Evolutionary conservation across 257 asterid genomes (phyloP).

Genomic region (Solanum medicagineum): DNA sequence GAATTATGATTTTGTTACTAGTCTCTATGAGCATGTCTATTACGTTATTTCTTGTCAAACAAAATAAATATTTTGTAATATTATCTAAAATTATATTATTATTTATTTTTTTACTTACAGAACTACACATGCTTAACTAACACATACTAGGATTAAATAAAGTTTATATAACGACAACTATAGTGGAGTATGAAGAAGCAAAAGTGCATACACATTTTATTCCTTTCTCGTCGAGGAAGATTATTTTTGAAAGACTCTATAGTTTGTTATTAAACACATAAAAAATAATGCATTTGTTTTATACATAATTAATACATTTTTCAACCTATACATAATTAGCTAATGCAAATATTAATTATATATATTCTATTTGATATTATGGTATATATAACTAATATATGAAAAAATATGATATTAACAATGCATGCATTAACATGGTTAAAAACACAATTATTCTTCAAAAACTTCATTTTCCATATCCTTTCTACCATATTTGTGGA

Average conservation of each 20-base stretch:
- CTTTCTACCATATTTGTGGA: background rate
- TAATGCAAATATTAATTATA: no score
- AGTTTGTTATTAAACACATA: no score
- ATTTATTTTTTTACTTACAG: background rate
- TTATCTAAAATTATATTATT: no score
- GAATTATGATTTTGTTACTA: background rate
- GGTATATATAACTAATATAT: no score
- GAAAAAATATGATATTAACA: no score
- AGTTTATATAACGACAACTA: background rate
- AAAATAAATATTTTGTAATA: no score
- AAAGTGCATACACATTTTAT: background rate
- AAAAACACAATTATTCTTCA: background rate
- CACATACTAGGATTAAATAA: background rate
- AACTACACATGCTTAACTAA: background rate
- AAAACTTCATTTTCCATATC: background rate
- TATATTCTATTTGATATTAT: no score
- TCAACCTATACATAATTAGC: no score
- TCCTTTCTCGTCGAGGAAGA: rapidly evolving
- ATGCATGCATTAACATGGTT: no score
- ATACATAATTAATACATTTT: background rate
- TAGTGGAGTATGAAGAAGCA: background rate
- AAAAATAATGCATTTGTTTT: no score
- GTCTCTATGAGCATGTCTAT: no score
- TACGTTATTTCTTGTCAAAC: background rate
- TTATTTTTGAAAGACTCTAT: background rate